These are phyloP conservation scores for Tetrapisispora arboricola DNA, from an alignment of 805 yeast species.

Conservation along the genomic window DNA sequence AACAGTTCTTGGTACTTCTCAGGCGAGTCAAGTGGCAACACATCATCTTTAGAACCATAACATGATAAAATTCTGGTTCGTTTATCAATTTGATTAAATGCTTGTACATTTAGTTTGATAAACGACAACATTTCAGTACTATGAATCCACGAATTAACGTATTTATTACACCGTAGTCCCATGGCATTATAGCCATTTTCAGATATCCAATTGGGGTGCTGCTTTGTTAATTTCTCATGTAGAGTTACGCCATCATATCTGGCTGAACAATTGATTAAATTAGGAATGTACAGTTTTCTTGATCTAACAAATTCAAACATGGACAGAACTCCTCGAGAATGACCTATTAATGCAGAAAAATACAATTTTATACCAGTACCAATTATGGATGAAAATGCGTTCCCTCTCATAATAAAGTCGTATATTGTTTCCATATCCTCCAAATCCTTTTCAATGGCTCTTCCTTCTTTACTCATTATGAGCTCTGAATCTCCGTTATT, in stretches of 20 bases:
- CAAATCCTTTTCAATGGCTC: slow-evolving; percentile 53
- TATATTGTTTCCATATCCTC: slow-evolving; percentile 49
- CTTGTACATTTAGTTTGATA: slow-evolving; percentile 37
- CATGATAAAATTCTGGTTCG: slow-evolving; percentile 51
- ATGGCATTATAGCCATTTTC: slow-evolving; percentile 33
- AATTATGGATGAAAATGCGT: background rate
- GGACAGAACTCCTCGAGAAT: slow-evolving; percentile 72
- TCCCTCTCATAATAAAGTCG: background rate
- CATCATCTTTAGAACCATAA: slow-evolving; percentile 59
- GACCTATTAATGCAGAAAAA: slow-evolving; percentile 55
- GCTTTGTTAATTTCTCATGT: slow-evolving; percentile 29
- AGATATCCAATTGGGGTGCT: slow-evolving; percentile 31
- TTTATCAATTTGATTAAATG: slow-evolving; percentile 33
- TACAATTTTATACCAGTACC: slow-evolving; percentile 24
- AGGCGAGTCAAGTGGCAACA: slow-evolving; percentile 57
- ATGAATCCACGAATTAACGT: slow-evolving; percentile 35
- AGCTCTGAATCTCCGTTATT: slow-evolving; percentile 72
- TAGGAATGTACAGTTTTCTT: slow-evolving; percentile 39
- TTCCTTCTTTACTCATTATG: slow-evolving; percentile 32
- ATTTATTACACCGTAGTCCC: slow-evolving; percentile 42
- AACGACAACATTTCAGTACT: slow-evolving; percentile 42
- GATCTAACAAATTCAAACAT: slow-evolving; percentile 59
- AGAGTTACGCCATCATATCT: slow-evolving; percentile 49
- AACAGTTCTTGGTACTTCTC: slow-evolving; percentile 48
- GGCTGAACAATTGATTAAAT: slow-evolving; percentile 62